Percentiles rank a stretch among this genome's conserved stretches.
Evolutionary conservation across 192 early-diverging fungal genomes (phyloP).

Genomic region (Backusella macrospora): DNA sequence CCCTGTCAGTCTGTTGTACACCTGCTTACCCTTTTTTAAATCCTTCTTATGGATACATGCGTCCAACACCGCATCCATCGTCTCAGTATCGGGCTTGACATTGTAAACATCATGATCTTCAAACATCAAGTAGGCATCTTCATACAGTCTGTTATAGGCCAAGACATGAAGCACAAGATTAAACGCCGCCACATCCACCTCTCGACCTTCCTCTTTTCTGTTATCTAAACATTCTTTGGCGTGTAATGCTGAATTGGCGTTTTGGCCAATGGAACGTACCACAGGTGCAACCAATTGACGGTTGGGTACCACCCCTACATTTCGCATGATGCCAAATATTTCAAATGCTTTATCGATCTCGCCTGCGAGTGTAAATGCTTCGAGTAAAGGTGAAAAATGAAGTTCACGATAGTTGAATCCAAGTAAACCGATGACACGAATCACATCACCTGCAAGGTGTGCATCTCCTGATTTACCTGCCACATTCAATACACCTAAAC

Average conservation of each 20-base stretch:
- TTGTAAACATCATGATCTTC: slow-evolving; percentile 32
- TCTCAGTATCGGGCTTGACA: slow-evolving; percentile 45
- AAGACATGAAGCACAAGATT: slow-evolving; percentile 60
- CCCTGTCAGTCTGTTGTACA: slow-evolving; percentile 48
- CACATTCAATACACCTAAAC: slow-evolving; percentile 43
- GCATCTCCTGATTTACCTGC: slow-evolving; percentile 45
- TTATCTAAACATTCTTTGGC: slow-evolving; percentile 44
- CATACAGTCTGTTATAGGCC: slow-evolving; percentile 39
- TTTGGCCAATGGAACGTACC: slow-evolving; percentile 33
- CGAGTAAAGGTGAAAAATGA: slow-evolving; percentile 61
- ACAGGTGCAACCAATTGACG: slow-evolving; percentile 47
- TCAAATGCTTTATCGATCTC: slow-evolving; percentile 61
- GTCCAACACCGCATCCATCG: slow-evolving; percentile 58
- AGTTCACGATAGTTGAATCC: slow-evolving; percentile 49
- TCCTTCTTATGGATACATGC: slow-evolving; percentile 51
- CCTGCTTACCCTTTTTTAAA: slow-evolving; percentile 45
- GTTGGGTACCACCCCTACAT: slow-evolving; percentile 42
- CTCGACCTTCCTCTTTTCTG: slow-evolving; percentile 40
- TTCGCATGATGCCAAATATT: slow-evolving; percentile 58
- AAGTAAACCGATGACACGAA: slow-evolving; percentile 38
- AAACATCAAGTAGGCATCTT: slow-evolving; percentile 46
- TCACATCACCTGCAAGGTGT: slow-evolving; percentile 42
- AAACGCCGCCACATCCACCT: slow-evolving; percentile 56
- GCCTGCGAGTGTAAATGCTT: slow-evolving; percentile 50
- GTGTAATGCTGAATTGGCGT: slow-evolving; percentile 35